Percentiles rank a stretch among this genome's conserved stretches.
Evolutionary conservation across 441 rosid species (phyloP).

Genomic region (Jatropha podagrica): DNA sequence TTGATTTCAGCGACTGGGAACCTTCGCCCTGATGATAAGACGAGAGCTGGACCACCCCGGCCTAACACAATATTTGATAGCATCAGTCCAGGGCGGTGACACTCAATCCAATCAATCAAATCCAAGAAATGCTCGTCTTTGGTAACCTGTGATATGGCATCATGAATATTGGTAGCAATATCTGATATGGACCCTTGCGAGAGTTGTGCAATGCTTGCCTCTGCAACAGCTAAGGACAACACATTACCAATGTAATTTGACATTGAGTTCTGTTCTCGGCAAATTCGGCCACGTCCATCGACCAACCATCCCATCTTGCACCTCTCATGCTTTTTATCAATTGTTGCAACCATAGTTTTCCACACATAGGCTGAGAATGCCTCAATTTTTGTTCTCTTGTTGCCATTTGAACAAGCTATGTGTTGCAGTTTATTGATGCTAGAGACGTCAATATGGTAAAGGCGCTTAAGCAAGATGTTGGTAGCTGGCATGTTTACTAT

Average conservation of each 20-base stretch:
- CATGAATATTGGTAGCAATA: slow-evolving; percentile 54
- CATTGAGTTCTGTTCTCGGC: slow-evolving; percentile 27
- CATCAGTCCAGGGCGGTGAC: slow-evolving; percentile 87
- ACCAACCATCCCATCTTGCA: slow-evolving; percentile 95
- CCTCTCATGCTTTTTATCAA: slow-evolving; percentile 37
- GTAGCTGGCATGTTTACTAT: slow-evolving; percentile 51
- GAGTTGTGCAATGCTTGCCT: slow-evolving; percentile 48
- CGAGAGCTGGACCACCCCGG: slow-evolving; percentile 72
- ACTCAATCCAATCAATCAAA: slow-evolving; percentile 84
- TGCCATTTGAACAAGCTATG: slow-evolving; percentile 48
- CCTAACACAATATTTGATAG: slow-evolving; percentile 59
- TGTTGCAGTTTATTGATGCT: slow-evolving; percentile 53
- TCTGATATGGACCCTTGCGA: slow-evolving; percentile 53
- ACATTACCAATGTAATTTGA: slow-evolving; percentile 75
- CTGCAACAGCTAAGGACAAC: slow-evolving; percentile 64
- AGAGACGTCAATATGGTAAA: slow-evolving; percentile 57
- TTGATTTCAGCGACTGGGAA: slow-evolving; percentile 76
- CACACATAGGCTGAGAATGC: slow-evolving; percentile 86
- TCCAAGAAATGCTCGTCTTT: slow-evolving; percentile 67
- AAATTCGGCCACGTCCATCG: slow-evolving; percentile 64
- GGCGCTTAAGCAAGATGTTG: slow-evolving; percentile 58
- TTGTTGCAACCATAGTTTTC: slow-evolving; percentile 61
- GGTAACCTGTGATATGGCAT: slow-evolving; percentile 51
- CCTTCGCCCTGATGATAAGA: slow-evolving; percentile 70
- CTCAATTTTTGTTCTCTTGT: slow-evolving; percentile 66